phyloP scores from a whole-genome alignment of 2,329 filamentous ascomycete genomes.

The Diatrype stigma region DNA sequence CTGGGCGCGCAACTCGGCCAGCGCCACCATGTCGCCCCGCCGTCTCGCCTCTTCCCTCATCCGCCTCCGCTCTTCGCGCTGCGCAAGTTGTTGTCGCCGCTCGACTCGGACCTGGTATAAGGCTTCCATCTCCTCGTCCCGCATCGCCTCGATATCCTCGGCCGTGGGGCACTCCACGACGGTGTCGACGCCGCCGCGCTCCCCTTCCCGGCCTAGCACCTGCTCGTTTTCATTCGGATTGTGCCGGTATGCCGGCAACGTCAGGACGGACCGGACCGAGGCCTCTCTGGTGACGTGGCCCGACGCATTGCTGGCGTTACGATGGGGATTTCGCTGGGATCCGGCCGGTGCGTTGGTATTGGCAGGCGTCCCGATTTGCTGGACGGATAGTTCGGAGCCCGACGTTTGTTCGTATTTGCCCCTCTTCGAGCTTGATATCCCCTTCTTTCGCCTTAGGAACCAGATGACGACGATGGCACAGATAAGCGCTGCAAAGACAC shows the following conservation, averaged over 20 bases:
- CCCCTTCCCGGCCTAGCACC: constrained; percentile 82
- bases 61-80: constrained; percentile 71
- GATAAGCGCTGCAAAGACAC: not conserved
- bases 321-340: constrained; percentile 12
- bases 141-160: constrained; percentile 71
- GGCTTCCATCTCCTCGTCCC: constrained; percentile 89
- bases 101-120: constrained; percentile 84
- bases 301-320: constrained; percentile 20
- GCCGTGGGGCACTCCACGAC: constrained; percentile 80
- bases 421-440: not conserved
- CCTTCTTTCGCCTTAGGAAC: not conserved
- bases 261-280: constrained; percentile 90
- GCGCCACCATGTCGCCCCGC: constrained; percentile 62
- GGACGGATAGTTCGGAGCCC: constrained; percentile 13
- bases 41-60: constrained; percentile 67
- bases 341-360: constrained; percentile 16
- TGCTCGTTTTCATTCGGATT: constrained; percentile 72
- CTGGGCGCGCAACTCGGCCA: constrained; percentile 62
- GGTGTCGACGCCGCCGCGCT: constrained; percentile 84
- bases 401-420: constrained; percentile 23
- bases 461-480: not conserved
- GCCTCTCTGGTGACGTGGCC: constrained; percentile 70
- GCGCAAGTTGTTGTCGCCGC: constrained; percentile 68
- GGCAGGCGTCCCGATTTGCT: constrained; percentile 2
- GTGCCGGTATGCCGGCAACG: constrained; percentile 77